Evolutionary conservation across 2,329 filamentous ascomycete genomes (phyloP), one percentile per base, ranked within the genome.

Genomic region (Fusarium hostae): DNA sequence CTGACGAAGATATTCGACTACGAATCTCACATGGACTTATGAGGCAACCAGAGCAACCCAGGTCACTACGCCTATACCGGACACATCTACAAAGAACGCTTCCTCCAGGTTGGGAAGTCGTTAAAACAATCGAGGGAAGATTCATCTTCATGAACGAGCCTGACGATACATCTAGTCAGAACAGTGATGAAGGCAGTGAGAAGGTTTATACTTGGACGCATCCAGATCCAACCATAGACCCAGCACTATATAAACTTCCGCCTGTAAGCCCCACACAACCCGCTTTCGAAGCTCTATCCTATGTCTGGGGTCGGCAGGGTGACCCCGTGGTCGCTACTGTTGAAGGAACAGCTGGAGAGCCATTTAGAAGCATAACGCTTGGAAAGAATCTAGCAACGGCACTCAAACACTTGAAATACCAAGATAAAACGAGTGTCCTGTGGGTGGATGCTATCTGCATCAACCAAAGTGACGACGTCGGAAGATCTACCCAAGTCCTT

Each of bases 41-140:
- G 12, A 51, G 6, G 12, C 9, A 16, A 11, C 18, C 48, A 2
- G 48, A n/a, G 22, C 9, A 4, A 5, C 11, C 32, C 1, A 26
- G 0, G 0, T 3, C 32, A 11, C 22, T 11, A 2, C 48, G 48
- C 0, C 12, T 51, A 9, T 37, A 22, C 18, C 4, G 12, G 1
- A 51, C 3, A n/a, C 12, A 37, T 0, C 18, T 51, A 9, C 18
- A 37, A 26, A 15, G 9, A 16, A 37, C 32, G 9, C 9, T 51
- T 2, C 32, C 22, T n/a, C 2, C 12, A 15, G 32, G 18, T 9
- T 51, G 48, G 48, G 3, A 26, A 16, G 48, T 16, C 0, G 2
- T n/a, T 6, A 32, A 51, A 37, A 37, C 48, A 2, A 0, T 51
- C 0, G 48, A 51, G 1, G 22, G 32, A 1, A 26, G 18, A 6